Percentiles rank a stretch among this genome's conserved stretches.
These are phyloP conservation scores for Haemoproteus tartakovskyi DNA, from an alignment of 169 alveolate genomes.

Conservation along the genomic window DNA sequence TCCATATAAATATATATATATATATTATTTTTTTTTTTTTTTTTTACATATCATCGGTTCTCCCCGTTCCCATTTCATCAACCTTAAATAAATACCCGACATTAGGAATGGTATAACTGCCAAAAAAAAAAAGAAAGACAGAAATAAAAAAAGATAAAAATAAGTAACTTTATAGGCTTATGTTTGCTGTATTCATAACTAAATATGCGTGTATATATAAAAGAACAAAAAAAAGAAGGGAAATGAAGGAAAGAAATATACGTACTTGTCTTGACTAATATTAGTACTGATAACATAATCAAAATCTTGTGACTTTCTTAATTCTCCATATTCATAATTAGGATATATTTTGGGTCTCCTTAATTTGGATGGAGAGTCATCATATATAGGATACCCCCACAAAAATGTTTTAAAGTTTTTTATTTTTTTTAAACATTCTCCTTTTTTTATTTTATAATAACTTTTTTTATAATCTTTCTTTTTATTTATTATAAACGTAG, in stretches of 20 bases:
- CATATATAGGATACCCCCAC: constrained; percentile 73
- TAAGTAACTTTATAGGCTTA: background rate
- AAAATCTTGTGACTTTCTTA: constrained; percentile 61
- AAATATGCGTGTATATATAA: background rate
- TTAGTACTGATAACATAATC: constrained; percentile 66
- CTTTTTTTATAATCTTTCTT: background rate
- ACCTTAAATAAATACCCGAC: constrained; percentile 38
- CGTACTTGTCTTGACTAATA: constrained; percentile 62
- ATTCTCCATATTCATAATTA: constrained; percentile 67
- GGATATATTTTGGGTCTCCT: constrained; percentile 63
- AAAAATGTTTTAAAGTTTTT: constrained; percentile 3
- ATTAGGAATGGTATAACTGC: constrained; percentile 38
- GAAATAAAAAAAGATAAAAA: background rate
- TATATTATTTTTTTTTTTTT: background rate
- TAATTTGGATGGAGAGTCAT: constrained; percentile 66
- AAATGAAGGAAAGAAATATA: too few relatives aligned
- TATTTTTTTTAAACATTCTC: background rate
- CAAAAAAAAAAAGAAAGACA: background rate
- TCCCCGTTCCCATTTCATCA: constrained; percentile 67
- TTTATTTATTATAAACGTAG: too few relatives aligned
- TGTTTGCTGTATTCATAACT: background rate
- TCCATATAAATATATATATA: background rate
- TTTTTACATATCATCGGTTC: constrained; percentile 45
- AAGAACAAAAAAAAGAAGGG: background rate
- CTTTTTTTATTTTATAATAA: constrained; percentile 1